Base-by-base conservation (phyloP, 1,139 yeast genomes). In the Ashbya aceris region DNA sequence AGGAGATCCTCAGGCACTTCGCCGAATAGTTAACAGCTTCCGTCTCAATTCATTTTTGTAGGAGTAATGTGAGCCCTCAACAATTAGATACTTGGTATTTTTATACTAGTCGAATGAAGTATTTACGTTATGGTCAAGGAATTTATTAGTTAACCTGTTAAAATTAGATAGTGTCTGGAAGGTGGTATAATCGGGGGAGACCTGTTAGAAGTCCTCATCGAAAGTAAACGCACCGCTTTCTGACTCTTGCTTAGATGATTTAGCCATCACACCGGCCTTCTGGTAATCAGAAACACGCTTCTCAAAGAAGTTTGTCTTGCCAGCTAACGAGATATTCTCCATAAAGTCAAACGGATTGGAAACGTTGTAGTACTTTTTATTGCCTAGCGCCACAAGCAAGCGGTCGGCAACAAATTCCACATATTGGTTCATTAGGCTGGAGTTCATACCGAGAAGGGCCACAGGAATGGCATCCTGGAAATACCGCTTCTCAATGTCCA, bases 211-310 rank as follows among this genome's bases (percentile, higher is more conserved):
- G 50, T 72, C 76, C 52, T 73, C 77, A 52, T 73, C 74, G 49
- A 73, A 72, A 39, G 67, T 61, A 56, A 73, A 71, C 36, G 73
- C 71, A 52, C 71, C 73, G 36, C 61, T 57, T 45, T 62, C 65
- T 39, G 67, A 57, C 46, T 66, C 72, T 45, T 56, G 52, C 37
- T 61, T 60, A 43, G 62, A 54, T 40, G 74, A 61, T 39, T 69
- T 67, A 44, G 83, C 87, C 94, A 91, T 91, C 58, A 91, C 98
- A 71, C 97, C 97, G 44, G 97, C 97, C 73, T 91, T 91, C 71
- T 91, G 96, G 71, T 93, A 93, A 68, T 93, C 99, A 47, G 95
- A 83, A 49, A 91, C 98, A 69, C 97, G 83, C 78, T 91, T 91
- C 75, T 91, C 99, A 63, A 91, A 91, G 77, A 93, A 91, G 73